phyloP scores from a whole-genome alignment of 2,329 filamentous ascomycete species.

The Aspergillus texensis region DNA sequence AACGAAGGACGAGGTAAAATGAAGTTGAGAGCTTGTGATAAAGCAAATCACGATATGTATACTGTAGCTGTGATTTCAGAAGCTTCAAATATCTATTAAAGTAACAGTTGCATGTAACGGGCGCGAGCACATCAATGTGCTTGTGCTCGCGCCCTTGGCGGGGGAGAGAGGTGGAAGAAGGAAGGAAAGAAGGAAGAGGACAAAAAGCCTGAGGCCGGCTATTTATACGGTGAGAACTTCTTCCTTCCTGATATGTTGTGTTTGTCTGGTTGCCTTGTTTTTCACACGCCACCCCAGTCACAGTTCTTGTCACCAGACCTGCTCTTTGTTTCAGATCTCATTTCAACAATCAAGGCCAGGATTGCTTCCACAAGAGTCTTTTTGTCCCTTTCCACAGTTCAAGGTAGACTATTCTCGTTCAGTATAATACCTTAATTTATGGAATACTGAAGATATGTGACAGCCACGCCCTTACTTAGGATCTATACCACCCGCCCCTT shows the following conservation, averaged over 20 bases:
- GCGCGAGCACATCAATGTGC: not conserved
- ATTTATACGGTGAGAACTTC: not conserved
- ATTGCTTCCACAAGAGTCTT: not conserved
- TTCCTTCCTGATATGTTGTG: not conserved
- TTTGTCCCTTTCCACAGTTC: not conserved
- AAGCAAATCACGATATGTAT: not conserved
- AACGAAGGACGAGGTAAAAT: not conserved
- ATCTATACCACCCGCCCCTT: not conserved
- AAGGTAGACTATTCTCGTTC: not conserved
- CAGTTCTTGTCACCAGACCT: not conserved
- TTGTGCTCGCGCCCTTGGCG: not conserved
- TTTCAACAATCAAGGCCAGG: not conserved
- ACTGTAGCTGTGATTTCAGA: not conserved
- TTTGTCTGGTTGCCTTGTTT: not conserved
- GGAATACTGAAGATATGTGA: not conserved
- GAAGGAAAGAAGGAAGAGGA: not conserved
- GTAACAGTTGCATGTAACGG: not conserved
- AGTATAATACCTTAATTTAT: not conserved
- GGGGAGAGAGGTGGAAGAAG: not conserved
- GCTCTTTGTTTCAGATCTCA: not conserved
- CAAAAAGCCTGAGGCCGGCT: not conserved
- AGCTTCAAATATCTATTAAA: not conserved
- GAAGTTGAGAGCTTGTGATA: not conserved
- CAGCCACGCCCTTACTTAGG: not conserved
- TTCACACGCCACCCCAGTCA: not conserved